Evolutionary conservation across 345 rosid genomes (phyloP).

Genomic region (Excoecaria agallocha): DNA sequence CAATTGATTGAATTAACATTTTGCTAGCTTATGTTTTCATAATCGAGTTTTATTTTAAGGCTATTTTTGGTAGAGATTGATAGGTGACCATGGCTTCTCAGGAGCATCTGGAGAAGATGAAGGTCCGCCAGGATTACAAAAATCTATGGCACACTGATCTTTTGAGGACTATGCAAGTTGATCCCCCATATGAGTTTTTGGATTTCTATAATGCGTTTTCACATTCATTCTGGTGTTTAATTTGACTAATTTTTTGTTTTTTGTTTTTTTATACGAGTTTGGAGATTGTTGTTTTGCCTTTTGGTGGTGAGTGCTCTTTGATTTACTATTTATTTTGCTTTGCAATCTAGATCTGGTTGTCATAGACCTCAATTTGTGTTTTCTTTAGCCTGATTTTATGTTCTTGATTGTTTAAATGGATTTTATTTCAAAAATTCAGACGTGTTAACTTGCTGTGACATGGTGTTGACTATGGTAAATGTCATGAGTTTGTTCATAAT

Average conservation of each 20-base stretch:
- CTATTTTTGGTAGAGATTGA: neutral
- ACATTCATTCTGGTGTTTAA: neutral
- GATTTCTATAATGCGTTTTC: neutral
- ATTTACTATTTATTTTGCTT: slow-evolving; percentile 10
- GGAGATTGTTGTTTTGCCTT: slow-evolving; percentile 85
- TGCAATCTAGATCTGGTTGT: slow-evolving; percentile 21
- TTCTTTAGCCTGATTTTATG: neutral
- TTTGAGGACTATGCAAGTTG: slow-evolving; percentile 55
- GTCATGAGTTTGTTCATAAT: no score
- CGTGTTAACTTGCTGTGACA: slow-evolving; percentile 4
- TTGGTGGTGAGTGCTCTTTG: slow-evolving; percentile 63
- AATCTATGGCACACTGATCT: slow-evolving; percentile 96
- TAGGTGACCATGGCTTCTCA: slow-evolving; percentile 47
- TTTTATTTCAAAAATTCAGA: neutral
- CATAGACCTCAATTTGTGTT: neutral
- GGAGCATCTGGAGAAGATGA: slow-evolving; percentile 72
- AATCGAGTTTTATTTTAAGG: no score
- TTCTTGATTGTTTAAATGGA: neutral
- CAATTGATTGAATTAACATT: no score
- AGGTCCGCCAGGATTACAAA: slow-evolving; percentile 73
- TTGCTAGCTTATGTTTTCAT: no score
- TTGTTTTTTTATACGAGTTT: slow-evolving; percentile 3
- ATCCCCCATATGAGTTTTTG: slow-evolving; percentile 53
- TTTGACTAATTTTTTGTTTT: neutral
- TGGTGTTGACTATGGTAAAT: slow-evolving; percentile 15